Evolutionary conservation across 108 stramenopile species (phyloP).

Genomic region (Pseudonitzschia multiseries): DNA sequence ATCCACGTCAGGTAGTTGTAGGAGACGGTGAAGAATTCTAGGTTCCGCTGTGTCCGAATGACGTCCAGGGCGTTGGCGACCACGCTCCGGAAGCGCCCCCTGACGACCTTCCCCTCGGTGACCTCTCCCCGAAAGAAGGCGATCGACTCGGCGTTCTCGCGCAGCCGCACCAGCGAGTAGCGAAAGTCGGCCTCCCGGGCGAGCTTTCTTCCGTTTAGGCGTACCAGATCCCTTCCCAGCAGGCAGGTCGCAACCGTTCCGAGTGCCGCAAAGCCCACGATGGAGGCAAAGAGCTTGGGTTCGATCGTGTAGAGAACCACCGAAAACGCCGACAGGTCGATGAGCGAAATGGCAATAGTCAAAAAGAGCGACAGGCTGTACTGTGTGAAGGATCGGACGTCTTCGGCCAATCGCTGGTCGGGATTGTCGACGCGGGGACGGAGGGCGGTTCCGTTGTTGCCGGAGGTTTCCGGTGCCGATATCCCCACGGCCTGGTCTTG

Average conservation of each 20-base stretch:
- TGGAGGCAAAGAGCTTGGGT: conserved; percentile 78
- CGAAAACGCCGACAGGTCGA: conserved; percentile 86
- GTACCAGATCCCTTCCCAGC: conserved; percentile 59
- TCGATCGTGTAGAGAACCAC: conserved; percentile 79
- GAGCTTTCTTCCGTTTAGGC: conserved; percentile 72
- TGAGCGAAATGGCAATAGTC: conserved; percentile 67
- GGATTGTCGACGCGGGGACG: conserved; percentile 27
- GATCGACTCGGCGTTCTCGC: conserved; percentile 35
- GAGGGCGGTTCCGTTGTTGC: not conserved
- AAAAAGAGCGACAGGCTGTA: conserved; percentile 82
- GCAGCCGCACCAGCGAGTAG: conserved; percentile 26
- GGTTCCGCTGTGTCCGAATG: conserved; percentile 66
- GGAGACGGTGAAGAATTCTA: conserved; percentile 84
- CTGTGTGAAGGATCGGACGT: conserved; percentile 82
- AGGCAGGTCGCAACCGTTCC: conserved; percentile 55
- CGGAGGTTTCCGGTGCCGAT: not conserved
- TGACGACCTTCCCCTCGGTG: conserved; percentile 57
- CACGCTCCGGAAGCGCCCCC: conserved; percentile 53
- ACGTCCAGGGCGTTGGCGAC: conserved; percentile 62
- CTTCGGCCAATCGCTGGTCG: conserved; percentile 90
- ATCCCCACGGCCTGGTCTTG: not conserved
- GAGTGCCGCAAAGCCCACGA: conserved; percentile 71
- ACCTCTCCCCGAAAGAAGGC: conserved; percentile 27
- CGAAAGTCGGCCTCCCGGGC: conserved; percentile 49
- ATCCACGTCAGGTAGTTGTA: conserved; percentile 85